phyloP scores from a whole-genome alignment of 495 filamentous ascomycete species.

The Neurospora tetraspora region DNA sequence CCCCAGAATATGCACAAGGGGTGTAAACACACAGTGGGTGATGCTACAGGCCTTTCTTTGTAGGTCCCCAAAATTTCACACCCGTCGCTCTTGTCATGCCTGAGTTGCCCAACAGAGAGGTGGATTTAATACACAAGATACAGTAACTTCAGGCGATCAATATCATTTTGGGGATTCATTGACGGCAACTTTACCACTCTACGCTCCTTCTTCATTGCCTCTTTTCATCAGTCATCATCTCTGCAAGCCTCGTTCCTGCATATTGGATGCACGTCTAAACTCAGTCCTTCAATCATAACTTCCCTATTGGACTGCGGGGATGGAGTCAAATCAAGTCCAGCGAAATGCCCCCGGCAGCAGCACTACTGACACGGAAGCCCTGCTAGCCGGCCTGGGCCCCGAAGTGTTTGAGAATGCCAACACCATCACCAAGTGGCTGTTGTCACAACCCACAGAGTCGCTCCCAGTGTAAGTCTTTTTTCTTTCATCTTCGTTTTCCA shows the following conservation, averaged over 20 bases:
- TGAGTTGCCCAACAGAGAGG: not conserved
- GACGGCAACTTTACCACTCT: not conserved
- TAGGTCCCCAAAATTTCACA: not conserved
- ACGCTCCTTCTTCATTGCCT: not conserved
- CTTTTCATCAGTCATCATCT: not conserved
- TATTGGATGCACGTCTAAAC: not conserved
- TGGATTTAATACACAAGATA: not conserved
- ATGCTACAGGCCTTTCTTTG: not conserved
- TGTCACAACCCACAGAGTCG: conserved; percentile 9
- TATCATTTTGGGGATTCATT: not conserved
- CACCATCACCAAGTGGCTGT: conserved; percentile 23
- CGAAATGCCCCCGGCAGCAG: not conserved
- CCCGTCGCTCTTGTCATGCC: not conserved
- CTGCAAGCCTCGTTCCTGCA: not conserved
- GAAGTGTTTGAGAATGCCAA: conserved; percentile 23
- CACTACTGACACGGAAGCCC: not conserved
- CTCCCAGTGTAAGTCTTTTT: conserved; percentile 10
- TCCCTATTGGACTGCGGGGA: not conserved
- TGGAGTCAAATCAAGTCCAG: not conserved
- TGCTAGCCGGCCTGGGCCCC: conserved; percentile 4
- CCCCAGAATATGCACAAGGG: not conserved
- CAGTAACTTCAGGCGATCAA: not conserved
- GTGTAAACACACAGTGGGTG: not conserved
- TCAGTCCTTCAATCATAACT: not conserved
- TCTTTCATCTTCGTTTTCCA: too few relatives aligned